Evolutionary conservation across 176 grass and related monocot species (phyloP).

Genomic region (Cenchrus purpureus): DNA sequence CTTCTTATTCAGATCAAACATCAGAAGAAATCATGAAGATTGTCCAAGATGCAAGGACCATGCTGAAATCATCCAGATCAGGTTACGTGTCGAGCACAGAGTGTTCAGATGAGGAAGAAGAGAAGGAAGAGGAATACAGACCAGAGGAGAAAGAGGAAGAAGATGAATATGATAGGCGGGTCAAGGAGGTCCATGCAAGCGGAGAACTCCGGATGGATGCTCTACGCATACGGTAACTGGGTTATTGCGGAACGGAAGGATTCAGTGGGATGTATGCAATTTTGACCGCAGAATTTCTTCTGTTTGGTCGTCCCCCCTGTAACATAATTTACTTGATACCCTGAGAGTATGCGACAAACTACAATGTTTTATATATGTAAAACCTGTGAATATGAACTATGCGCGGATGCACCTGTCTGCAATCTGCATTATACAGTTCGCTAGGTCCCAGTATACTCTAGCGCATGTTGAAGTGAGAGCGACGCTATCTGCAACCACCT

Average conservation of each 20-base stretch:
- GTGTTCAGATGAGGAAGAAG: conserved; percentile 73
- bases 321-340: conserved; percentile 44
- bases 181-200: conserved; percentile 79
- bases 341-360: neutral
- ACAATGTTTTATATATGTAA: conserved; percentile 11
- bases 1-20: conserved; percentile 76
- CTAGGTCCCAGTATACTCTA: neutral
- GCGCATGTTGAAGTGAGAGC: neutral
- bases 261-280: conserved; percentile 49
- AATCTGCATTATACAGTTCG: neutral
- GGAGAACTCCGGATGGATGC: conserved; percentile 65
- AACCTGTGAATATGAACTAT: conserved; percentile 44
- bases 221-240: conserved; percentile 63
- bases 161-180: conserved; percentile 78
- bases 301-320: conserved; percentile 47
- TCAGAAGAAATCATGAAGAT: conserved; percentile 84
- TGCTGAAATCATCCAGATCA: conserved; percentile 58
- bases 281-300: conserved; percentile 51
- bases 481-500: neutral
- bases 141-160: conserved; percentile 57
- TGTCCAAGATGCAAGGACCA: conserved; percentile 76
- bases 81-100: conserved; percentile 59
- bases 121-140: conserved; percentile 49
- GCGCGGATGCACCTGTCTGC: neutral
- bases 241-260: conserved; percentile 4